Percentiles rank a stretch among this genome's conserved stretches.
These are phyloP conservation scores for Anisodus tanguticus DNA, from an alignment of 257 asterid species.

Conservation along the genomic window DNA sequence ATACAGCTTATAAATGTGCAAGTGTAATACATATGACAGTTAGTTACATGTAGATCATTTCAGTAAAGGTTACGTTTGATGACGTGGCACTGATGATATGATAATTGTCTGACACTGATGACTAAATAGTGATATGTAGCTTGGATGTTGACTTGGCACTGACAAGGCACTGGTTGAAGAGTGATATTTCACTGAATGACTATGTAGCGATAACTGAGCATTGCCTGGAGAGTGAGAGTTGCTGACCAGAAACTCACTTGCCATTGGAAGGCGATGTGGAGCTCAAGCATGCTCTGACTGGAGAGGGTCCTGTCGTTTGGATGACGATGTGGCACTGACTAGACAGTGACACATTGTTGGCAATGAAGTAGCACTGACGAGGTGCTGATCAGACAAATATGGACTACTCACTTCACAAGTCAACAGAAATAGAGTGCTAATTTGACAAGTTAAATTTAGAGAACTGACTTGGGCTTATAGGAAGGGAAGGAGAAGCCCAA, in stretches of 20 bases:
- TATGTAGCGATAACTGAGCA: neutral
- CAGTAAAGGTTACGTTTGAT: neutral
- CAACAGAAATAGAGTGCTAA: too few species aligned
- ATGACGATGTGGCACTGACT: neutral
- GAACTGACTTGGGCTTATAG: too few species aligned
- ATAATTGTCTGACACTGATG: too few species aligned
- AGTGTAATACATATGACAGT: too few species aligned
- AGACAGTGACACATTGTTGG: neutral
- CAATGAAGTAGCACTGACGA: neutral
- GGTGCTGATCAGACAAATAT: too few species aligned
- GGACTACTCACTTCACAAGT: too few species aligned
- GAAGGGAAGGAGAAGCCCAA: too few species aligned
- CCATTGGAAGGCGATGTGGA: neutral
- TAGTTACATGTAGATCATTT: slow-evolving; percentile 9
- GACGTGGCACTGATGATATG: neutral
- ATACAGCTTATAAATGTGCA: neutral
- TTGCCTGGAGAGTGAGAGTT: neutral
- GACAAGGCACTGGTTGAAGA: slow-evolving; percentile 1
- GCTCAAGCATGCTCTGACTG: neutral
- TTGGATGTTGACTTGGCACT: neutral
- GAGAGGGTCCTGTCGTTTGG: neutral
- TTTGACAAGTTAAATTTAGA: too few species aligned
- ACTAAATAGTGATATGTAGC: neutral
- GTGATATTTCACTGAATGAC: neutral
- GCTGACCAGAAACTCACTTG: neutral